A percentile compares a stretch with the other conserved stretches of the same genome.
Evolutionary conservation across 768 basidiomycete species (phyloP).

Genomic region (Clathrus columnatus): DNA sequence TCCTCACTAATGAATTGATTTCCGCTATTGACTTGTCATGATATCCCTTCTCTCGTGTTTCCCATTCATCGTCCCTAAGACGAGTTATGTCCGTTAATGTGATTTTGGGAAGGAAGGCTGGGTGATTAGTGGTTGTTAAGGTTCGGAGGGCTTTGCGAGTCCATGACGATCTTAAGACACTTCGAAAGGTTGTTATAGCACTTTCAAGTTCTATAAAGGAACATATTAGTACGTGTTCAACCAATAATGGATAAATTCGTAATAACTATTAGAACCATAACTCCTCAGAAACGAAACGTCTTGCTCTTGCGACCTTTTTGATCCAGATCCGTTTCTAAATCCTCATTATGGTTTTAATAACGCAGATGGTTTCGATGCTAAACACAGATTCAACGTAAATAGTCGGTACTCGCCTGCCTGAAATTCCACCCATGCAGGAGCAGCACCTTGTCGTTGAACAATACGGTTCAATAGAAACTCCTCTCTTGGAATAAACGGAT

Average conservation of each 20-base stretch:
- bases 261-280: background rate
- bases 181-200: constrained; percentile 52
- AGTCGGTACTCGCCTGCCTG: constrained; percentile 46
- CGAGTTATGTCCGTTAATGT: constrained; percentile 30
- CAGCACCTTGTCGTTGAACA: constrained; percentile 70
- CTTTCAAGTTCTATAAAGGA: constrained; percentile 53
- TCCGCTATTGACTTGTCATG: constrained; percentile 62
- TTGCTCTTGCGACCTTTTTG: too few species aligned
- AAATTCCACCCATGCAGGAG: constrained; percentile 81
- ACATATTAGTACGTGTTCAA: background rate
- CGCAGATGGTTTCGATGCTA: too few species aligned
- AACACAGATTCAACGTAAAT: too few species aligned
- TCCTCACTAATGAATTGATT: constrained; percentile 65
- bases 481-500: constrained; percentile 62
- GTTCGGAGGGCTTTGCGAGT: constrained; percentile 64
- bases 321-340: too few species aligned
- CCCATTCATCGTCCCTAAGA: constrained; percentile 64
- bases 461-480: constrained; percentile 85
- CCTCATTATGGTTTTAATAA: too few species aligned
- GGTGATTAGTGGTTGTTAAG: constrained; percentile 36
- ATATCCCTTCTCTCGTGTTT: constrained; percentile 53
- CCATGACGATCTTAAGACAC: constrained; percentile 59
- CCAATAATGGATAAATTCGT: background rate
- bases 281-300: too few species aligned
- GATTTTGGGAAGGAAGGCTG: constrained; percentile 30